Conservation (phyloP, 2,329 filamentous ascomycete genomes). For the Fusarium austroafricanum region DNA sequence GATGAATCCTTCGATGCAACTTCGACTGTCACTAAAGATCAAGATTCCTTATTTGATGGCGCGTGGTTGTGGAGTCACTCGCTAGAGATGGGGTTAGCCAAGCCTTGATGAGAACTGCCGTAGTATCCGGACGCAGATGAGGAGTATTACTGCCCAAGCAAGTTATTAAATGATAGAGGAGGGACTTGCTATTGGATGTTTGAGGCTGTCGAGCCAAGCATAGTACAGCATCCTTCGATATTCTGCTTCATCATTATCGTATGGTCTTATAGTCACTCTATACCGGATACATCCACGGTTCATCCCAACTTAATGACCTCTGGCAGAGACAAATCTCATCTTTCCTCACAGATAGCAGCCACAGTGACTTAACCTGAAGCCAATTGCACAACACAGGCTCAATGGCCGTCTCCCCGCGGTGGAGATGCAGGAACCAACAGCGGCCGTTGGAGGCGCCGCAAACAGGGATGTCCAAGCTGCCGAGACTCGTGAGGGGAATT, state of each 20-base stretch:
- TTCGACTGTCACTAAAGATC: neutral
- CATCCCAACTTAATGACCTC: neutral
- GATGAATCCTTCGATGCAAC: constrained; percentile 13
- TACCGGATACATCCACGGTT: no score
- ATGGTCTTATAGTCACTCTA: no score
- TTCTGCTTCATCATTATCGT: no score
- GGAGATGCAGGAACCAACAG: constrained; percentile 12
- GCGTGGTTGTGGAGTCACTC: constrained; percentile 25
- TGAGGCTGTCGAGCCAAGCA: neutral
- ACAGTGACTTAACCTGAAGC: neutral
- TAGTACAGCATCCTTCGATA: neutral
- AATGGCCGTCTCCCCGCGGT: neutral
- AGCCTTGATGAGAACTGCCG: constrained; percentile 17
- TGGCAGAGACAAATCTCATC: neutral
- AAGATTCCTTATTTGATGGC: constrained; percentile 10
- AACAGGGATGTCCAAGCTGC: constrained; percentile 11
- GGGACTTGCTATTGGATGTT: neutral
- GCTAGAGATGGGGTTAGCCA: neutral
- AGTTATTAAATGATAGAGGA: neutral
- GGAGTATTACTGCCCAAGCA: neutral
- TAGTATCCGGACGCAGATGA: constrained; percentile 20
- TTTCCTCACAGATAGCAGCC: neutral
- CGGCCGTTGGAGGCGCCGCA: neutral
- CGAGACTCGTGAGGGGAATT: constrained; percentile 2
- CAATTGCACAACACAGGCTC: neutral